phyloP scores from a whole-genome alignment of 257 asterid genomes.

The Solanum gandarillasii region DNA sequence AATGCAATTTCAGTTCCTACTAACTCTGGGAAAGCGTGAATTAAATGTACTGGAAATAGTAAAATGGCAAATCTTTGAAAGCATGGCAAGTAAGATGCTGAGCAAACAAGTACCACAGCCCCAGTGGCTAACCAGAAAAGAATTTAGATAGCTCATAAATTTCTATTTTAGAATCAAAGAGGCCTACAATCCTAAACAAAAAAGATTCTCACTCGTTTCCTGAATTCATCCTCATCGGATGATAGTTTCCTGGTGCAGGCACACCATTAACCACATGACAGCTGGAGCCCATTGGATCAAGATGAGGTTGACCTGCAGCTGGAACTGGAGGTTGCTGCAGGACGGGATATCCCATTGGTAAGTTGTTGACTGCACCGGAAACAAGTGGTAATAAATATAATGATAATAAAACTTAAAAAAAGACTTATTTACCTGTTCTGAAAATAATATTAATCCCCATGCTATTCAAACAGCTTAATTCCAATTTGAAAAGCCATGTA shows the following conservation, averaged over 20 bases:
- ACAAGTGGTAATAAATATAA: slow-evolving; percentile 33
- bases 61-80: background rate
- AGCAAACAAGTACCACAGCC: background rate
- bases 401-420: background rate
- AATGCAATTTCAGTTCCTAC: background rate
- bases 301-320: slow-evolving; percentile 76
- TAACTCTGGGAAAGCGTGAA: background rate
- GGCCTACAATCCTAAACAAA: background rate
- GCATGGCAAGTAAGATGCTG: background rate
- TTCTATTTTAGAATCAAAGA: background rate
- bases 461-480: background rate
- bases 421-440: background rate
- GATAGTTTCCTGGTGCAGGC: slow-evolving; percentile 74
- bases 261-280: slow-evolving; percentile 86
- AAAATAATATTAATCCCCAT: background rate
- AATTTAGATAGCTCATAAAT: background rate
- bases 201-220: slow-evolving; percentile 61
- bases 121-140: background rate
- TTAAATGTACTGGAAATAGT: background rate
- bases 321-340: slow-evolving; percentile 60
- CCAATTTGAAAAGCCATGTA: background rate
- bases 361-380: slow-evolving; percentile 83
- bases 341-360: slow-evolving; percentile 94
- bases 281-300: slow-evolving; percentile 63
- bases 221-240: slow-evolving; percentile 82